Evolutionary conservation across 371 early-diverging fungal genomes (phyloP), one percentile per base, ranked within the genome.

Genomic region (Rhizopus sp.): DNA sequence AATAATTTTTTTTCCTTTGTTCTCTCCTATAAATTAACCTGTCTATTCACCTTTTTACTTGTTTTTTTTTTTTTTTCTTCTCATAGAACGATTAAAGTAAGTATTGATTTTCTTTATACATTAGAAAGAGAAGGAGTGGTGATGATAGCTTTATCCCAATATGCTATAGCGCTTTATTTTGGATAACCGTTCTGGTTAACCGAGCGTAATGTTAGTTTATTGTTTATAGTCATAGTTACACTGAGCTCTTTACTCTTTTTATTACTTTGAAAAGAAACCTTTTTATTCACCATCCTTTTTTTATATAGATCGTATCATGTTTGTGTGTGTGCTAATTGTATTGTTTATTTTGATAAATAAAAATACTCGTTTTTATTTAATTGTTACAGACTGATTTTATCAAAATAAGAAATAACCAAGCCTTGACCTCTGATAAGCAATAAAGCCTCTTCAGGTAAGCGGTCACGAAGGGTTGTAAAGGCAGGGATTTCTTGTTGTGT

Each of bases 361-460:
- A 46, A 30, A 48, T 32, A 23, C 23, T 37, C 39, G 45, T 55
- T 46, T 17, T 34, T 45, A 5, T 47, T 50, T 50, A 31, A 23
- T 13, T 32, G 41, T 54, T 55, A 66, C n/a, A 65, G 15, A 6
- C 51, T 55, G 2, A 54, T 4, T 0, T 54, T 57, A 6, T 17
- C 39, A 50, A 60, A 75, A 40, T 72, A 32, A 0, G 64, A 70
- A 4, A 46, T 32, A 3, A 60, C 56, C 30, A 75, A 52, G 5
- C 76, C 73, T 44, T 75, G 73, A 8, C 76, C 76, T 35, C 76
- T 66, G 35, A 72, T 60, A 31, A 70, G 38, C 5, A 72, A 39
- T 7, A 68, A 47, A 7, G 63, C 48, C 49, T 63, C 58, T 44
- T 61, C 63, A 37, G 65, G 68, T 13, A 75, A 47, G 6, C 55